Conservation (phyloP, 2,329 filamentous ascomycete genomes). For the Xylariomycetidae sp. region DNA sequence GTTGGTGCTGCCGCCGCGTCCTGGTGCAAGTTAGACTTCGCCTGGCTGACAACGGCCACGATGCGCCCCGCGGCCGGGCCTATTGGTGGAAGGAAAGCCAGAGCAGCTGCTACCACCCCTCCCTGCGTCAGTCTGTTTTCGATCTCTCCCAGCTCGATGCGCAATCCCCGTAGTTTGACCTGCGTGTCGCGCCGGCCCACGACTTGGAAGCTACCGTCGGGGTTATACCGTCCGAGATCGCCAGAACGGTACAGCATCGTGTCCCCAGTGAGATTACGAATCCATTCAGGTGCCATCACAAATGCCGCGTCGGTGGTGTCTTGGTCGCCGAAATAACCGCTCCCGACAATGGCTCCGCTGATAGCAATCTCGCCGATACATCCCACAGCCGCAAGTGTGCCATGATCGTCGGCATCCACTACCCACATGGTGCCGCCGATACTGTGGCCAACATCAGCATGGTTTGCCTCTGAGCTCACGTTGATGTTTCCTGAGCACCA, state of each 20-base stretch:
- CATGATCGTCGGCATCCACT: not conserved
- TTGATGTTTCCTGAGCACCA: too few relatives aligned
- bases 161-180: slow-evolving; percentile 44
- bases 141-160: slow-evolving; percentile 40
- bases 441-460: too few relatives aligned
- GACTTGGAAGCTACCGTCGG: slow-evolving; percentile 34
- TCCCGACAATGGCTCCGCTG: slow-evolving; percentile 31
- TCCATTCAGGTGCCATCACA: slow-evolving; percentile 32
- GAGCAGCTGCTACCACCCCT: slow-evolving; percentile 20
- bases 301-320: slow-evolving; percentile 30
- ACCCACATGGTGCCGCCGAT: not conserved
- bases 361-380: slow-evolving; percentile 33
- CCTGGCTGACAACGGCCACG: slow-evolving; percentile 19
- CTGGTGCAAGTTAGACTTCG: slow-evolving; percentile 32
- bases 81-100: not conserved
- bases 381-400: slow-evolving; percentile 14
- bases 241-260: slow-evolving; percentile 43
- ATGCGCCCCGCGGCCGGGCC: slow-evolving; percentile 3
- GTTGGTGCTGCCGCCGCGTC: slow-evolving; percentile 19
- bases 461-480: too few relatives aligned
- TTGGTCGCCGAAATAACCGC: slow-evolving; percentile 34
- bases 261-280: slow-evolving; percentile 36
- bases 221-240: slow-evolving; percentile 15
- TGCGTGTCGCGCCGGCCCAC: slow-evolving; percentile 43
- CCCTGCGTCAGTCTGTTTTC: slow-evolving; percentile 18